Evolutionary conservation across 495 filamentous ascomycete species (phyloP).

Genomic region (Penicillium crystallinum): DNA sequence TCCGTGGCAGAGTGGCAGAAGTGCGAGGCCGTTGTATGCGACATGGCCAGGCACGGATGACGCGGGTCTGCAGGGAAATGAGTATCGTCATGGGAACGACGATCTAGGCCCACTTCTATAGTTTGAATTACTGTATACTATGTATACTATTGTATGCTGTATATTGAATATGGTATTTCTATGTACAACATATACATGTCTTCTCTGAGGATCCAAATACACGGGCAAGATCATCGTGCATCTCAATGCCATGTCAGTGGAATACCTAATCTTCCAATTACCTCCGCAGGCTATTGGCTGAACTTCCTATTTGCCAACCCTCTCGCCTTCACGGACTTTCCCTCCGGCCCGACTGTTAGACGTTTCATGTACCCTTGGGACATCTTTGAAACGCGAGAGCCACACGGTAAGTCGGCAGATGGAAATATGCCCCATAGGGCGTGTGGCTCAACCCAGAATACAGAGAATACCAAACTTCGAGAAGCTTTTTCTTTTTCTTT

Average conservation of each 20-base stretch:
- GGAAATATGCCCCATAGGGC: not conserved
- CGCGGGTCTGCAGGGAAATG: constrained; percentile 21
- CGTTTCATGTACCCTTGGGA: not conserved
- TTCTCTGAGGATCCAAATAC: too few species aligned
- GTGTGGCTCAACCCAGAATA: not conserved
- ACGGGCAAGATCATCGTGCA: constrained; percentile 16
- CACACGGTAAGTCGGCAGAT: not conserved
- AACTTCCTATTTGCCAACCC: not conserved
- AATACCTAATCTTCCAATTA: too few species aligned
- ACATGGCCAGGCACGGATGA: constrained; percentile 21
- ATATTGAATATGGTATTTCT: not conserved
- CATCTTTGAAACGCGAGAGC: not conserved
- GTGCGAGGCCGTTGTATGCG: not conserved
- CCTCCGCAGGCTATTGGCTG: not conserved
- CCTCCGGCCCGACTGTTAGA: not conserved
- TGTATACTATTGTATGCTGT: not conserved
- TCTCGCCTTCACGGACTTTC: not conserved
- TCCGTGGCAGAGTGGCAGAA: not conserved
- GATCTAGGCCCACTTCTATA: constrained; percentile 24
- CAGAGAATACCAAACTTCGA: not conserved
- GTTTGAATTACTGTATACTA: not conserved
- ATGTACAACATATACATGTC: not conserved
- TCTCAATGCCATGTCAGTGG: too few species aligned
- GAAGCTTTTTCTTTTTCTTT: not conserved
- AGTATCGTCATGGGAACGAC: constrained; percentile 27